Evolutionary conservation across 805 yeast genomes (phyloP), one percentile per base, ranked within the genome.

Genomic region (Candida gorgasii): DNA sequence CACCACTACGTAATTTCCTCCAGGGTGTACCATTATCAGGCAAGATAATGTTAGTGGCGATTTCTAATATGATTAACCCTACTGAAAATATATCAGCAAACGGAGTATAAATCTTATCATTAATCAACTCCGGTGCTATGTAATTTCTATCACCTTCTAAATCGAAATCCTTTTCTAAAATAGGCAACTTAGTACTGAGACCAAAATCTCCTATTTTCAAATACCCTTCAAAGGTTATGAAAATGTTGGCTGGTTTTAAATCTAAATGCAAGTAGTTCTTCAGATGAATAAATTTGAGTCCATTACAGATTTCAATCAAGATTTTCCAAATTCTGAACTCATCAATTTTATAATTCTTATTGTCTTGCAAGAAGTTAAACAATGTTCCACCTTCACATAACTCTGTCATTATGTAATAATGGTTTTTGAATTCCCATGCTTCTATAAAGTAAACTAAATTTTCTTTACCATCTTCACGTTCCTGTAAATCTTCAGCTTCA

Each of bases 311-410:
- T 59, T 92, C 99, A 39, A 85, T 83, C 51, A 93, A 70, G 34
- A 93, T 92, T 66, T 93, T 93, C 99, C 99, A 93, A 30, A 92
- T 90, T 53, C 99, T 77, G 85, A 97, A 93, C 61, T 93, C 99
- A 59, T 93, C 99, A 39, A 93, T 72, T 53, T 83, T 82, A 22
- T 87, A 78, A 30, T 82, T 75, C 37, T 84, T 80, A 59, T 82
- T 84, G 50, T 86, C 95, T 23, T 81, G 75, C 40, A 93, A 63
- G 56, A 92, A 93, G 45, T 79, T 79, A 55, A 83, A 93, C 44
- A 93, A 66, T 16, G 93, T 86, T 1, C 98, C 98, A 58, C 90
- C 93, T 56, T 90, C 98, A 65, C 97, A 93, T 62, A 71, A 90
- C 53, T 92, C 97, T 3, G 96, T 89, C 93, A 89, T 87, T 28